These are phyloP conservation scores for Phoma herbarum DNA, from an alignment of 2,329 filamentous ascomycete genomes.

Conservation along the genomic window DNA sequence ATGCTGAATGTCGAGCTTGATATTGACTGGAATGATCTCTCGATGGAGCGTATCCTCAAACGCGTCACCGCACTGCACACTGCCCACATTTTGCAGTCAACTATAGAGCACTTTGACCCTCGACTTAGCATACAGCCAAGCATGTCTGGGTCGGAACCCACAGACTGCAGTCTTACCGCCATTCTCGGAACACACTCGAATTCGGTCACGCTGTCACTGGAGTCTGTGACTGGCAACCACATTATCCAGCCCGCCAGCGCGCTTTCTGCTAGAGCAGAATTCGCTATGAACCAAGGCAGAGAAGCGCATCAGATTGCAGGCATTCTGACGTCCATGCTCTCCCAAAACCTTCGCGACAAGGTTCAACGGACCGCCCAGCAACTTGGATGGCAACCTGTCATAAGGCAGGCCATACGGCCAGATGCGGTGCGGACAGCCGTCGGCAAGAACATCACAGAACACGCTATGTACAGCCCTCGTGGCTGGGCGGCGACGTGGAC, in stretches of 20 bases:
- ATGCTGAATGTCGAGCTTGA: constrained; percentile 72
- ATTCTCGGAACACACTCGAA: constrained; percentile 72
- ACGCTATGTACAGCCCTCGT: constrained; percentile 73
- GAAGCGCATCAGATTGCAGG: constrained; percentile 66
- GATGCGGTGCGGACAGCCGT: constrained; percentile 69
- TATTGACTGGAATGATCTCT: constrained; percentile 73
- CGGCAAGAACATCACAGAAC: constrained; percentile 66
- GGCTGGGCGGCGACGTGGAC: constrained; percentile 80
- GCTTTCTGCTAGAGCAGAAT: constrained; percentile 63
- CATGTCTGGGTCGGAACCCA: constrained; percentile 68
- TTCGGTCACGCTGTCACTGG: constrained; percentile 69
- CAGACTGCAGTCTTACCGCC: constrained; percentile 72
- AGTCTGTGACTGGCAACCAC: constrained; percentile 80
- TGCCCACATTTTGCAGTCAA: constrained; percentile 71
- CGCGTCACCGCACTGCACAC: constrained; percentile 79
- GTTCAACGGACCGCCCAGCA: constrained; percentile 68
- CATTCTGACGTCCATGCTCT: constrained; percentile 69
- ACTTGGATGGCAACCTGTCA: constrained; percentile 69
- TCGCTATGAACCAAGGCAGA: constrained; percentile 68
- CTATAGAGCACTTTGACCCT: constrained; percentile 65
- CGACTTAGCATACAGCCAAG: constrained; percentile 67
- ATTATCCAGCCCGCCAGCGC: constrained; percentile 67
- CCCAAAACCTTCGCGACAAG: constrained; percentile 67
- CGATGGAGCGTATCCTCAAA: constrained; percentile 76
- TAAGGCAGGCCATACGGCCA: constrained; percentile 45